Conservation (phyloP, 352 stramenopile species). For the Globisporangium lucens region DNA sequence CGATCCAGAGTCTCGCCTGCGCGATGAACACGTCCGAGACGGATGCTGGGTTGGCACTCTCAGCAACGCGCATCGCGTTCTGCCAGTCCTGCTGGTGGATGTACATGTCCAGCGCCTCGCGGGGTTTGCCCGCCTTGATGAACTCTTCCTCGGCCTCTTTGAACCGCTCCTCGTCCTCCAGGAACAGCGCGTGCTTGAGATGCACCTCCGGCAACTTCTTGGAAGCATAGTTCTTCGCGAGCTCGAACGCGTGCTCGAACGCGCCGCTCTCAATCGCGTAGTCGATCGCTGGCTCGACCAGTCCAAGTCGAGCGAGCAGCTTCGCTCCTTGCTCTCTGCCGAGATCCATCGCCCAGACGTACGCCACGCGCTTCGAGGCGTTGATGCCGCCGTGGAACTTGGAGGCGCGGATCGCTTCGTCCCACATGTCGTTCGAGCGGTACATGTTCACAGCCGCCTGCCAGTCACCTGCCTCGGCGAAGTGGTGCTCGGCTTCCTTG, state of each 20-base stretch:
- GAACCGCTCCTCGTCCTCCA: constrained; percentile 93
- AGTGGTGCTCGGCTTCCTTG: constrained; percentile 93
- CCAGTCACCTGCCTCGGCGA: constrained; percentile 89
- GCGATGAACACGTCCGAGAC: constrained; percentile 91
- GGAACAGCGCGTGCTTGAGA: constrained; percentile 90
- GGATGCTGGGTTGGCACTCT: constrained; percentile 86
- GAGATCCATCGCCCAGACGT: constrained; percentile 91
- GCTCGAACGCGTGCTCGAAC: constrained; percentile 92
- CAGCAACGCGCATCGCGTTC: constrained; percentile 90
- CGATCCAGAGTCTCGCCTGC: constrained; percentile 84
- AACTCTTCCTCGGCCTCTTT: constrained; percentile 92
- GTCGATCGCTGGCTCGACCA: constrained; percentile 93
- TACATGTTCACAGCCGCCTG: constrained; percentile 95
- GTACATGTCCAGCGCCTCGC: constrained; percentile 96
- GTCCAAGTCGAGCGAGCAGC: constrained; percentile 86
- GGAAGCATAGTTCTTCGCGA: constrained; percentile 77
- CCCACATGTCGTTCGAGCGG: constrained; percentile 92
- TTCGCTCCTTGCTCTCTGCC: constrained; percentile 89
- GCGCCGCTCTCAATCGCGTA: constrained; percentile 90
- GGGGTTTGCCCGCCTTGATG: constrained; percentile 89
- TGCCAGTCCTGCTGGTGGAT: constrained; percentile 93
- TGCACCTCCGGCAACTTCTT: constrained; percentile 92
- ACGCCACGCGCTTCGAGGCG: constrained; percentile 91
- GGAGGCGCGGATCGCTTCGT: constrained; percentile 93
- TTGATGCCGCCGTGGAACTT: constrained; percentile 92